A percentile compares a stretch with the other conserved stretches of the same genome.
These are phyloP conservation scores for Phytophthora kernoviae DNA, from an alignment of 352 stramenopile genomes.

Conservation along the genomic window DNA sequence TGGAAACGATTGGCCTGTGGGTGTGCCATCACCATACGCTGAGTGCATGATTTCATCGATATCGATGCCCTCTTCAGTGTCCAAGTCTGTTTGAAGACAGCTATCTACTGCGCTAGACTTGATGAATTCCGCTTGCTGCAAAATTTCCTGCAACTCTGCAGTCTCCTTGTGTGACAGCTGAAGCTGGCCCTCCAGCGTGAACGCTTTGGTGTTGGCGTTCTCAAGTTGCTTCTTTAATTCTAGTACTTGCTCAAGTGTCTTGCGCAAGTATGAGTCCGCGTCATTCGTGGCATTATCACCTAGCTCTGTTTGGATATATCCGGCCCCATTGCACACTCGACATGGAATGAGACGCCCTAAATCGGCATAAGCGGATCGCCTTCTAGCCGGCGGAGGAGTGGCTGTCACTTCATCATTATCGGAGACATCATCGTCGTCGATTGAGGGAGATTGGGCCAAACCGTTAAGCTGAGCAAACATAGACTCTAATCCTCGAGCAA, in stretches of 20 bases:
- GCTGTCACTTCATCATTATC: conserved; percentile 7
- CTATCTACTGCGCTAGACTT: conserved; percentile 37
- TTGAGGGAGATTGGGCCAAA: conserved; percentile 6
- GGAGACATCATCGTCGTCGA: conserved; percentile 9
- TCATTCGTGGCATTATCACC: conserved; percentile 22
- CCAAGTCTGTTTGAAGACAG: conserved; percentile 52
- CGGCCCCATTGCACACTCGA: conserved; percentile 52
- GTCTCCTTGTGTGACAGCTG: conserved; percentile 34
- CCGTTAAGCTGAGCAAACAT: conserved; percentile 44
- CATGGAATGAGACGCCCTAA: conserved; percentile 54
- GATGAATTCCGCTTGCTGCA: conserved; percentile 43
- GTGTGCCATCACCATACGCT: conserved; percentile 7
- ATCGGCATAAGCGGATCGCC: conserved; percentile 15
- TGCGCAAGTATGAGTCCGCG: conserved; percentile 60
- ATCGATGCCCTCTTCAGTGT: conserved; percentile 55
- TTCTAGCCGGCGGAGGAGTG: conserved; percentile 10
- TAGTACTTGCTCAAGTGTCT: conserved; percentile 64
- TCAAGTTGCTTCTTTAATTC: conserved; percentile 55
- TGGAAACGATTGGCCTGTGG: not conserved
- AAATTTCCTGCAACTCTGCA: conserved; percentile 35
- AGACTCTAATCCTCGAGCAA: conserved; percentile 51
- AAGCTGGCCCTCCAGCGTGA: conserved; percentile 46
- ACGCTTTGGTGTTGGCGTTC: conserved; percentile 31
- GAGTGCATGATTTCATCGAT: conserved; percentile 54
- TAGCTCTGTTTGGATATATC: conserved; percentile 44